Evolutionary conservation across 257 asterid species (phyloP), one percentile per base, ranked within the genome.

Genomic region (Ilex aquifolium): DNA sequence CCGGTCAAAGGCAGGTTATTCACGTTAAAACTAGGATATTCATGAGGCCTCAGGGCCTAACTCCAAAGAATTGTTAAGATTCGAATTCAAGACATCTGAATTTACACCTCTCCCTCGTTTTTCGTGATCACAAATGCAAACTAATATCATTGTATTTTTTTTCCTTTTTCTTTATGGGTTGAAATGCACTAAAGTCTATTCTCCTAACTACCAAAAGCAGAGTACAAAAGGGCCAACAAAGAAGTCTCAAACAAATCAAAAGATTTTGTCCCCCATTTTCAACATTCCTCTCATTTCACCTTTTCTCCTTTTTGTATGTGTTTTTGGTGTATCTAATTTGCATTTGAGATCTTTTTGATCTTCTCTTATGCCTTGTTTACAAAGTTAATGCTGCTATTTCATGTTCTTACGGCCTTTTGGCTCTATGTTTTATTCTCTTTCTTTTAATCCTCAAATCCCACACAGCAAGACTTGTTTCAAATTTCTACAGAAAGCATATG

Each of bases 181-280:
- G 78, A 61, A 72, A 60, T 62, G 57, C 51, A 57, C 53, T 69
- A 74, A 72, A 79, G 76, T 79, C 73, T 44, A 54, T 75, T 75
- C 71, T 67, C 74, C 56, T 64, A 76, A 73, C 71, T 59, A 72
- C 79, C 73, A 74, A 79, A 77, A 73, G 83, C 72, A 72, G 6
- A 57, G 49, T 52, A 56, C 48, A 67, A 60, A 69, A 74, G 60
- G 50, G 32, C 69, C 72, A 68, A 72, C 65, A 73, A 73, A 65
- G 78, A 74, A 79, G 67, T 73, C 69, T 56, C 70, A 51, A 49
- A 67, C 79, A 30, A 84, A 79, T 75, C 76, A 66, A 77, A 81
- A 79, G 80, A 77, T 68, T 68, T 64, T 77, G 84, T 77, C 76
- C 80, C 82, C 83, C 76, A 32, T 32, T 77, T 75, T 81, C 80